Base-by-base conservation (phyloP, 2,329 filamentous ascomycete species). In the Pseudogymnoascus sp. region DNA sequence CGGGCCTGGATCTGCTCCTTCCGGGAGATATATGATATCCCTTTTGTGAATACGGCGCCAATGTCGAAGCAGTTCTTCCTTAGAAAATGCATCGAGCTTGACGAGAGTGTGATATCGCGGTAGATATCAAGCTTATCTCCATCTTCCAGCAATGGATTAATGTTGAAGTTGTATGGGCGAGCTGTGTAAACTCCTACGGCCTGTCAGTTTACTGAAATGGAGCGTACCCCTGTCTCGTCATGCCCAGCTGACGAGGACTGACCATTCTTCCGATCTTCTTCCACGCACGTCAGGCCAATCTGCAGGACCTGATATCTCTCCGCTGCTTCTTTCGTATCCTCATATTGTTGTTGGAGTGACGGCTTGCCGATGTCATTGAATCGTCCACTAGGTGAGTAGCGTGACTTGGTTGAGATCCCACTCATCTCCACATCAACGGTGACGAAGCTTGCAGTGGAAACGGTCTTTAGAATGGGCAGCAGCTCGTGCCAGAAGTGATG, bases 401-500 rank as follows among this genome's bases (percentile, higher is more conserved):
- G 69, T 12, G 68, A 66, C 47, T 74, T 72, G 22, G 77, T 77
- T 11, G 71, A 71, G 2, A 89, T 84, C 2, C 86, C 86, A 12
- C 85, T 87, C 50, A 88, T 79, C 70, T 89, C 86, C 11, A 88
- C 75, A 68, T 89, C 86, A 62, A 89, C 76, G 2, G 84, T 76
- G 11, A 89, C 80, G 66, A 87, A 88, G 63, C 79, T 77, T 34
- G 83, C 80, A 61, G 80, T 75, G 25, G 81, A 78, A 61, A 89
- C 79, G 61, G 81, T 76, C 62, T 79, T 75, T 18, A 88, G 72
- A 35, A 88, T 79, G 38, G 76, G 76, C 2, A 85, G 76, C 6
- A 87, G 73, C 28, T 78, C 73, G 30, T 74, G 70, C 28, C 74
- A 72, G 85, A 57, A 78, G 75, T 62, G 69, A 67, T 20, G 73